phyloP scores from a whole-genome alignment of 768 basidiomycete genomes.

The Tulasnella sp. region DNA sequence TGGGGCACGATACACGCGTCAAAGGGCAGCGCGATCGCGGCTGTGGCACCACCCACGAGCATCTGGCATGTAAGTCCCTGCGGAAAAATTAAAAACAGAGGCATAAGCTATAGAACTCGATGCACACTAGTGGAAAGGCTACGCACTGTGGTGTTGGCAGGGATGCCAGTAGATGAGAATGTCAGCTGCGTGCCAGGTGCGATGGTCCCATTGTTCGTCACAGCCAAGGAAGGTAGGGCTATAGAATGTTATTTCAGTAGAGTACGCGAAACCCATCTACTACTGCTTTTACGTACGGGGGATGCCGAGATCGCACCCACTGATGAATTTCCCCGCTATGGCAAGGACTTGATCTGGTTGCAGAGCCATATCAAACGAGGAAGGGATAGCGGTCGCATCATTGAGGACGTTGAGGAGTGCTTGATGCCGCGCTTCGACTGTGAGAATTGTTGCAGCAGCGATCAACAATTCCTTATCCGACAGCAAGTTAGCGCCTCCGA shows the following conservation, averaged over 20 bases:
- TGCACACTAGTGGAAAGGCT: constrained; percentile 5
- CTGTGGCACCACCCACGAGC: constrained; percentile 48
- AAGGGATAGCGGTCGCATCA: constrained; percentile 43
- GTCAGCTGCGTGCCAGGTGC: constrained; percentile 48
- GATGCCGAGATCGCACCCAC: constrained; percentile 53
- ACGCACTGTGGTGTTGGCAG: constrained; percentile 19
- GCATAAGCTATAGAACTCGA: constrained; percentile 15
- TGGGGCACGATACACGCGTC: constrained; percentile 50
- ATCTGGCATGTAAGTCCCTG: constrained; percentile 64
- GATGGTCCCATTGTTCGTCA: constrained; percentile 54
- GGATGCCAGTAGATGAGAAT: constrained; percentile 40
- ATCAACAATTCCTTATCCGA: constrained; percentile 47
- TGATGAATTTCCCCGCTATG: constrained; percentile 55
- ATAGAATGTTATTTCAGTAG: background rate
- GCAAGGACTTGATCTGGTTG: constrained; percentile 59
- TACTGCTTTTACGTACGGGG: constrained; percentile 30
- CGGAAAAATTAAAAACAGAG: background rate
- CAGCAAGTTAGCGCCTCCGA: constrained; percentile 57
- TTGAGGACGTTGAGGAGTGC: constrained; percentile 62
- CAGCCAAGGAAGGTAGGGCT: constrained; percentile 48
- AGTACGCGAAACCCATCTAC: background rate
- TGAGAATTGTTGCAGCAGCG: constrained; percentile 61
- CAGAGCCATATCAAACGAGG: constrained; percentile 64
- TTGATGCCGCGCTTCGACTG: constrained; percentile 76
- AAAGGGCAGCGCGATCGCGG: constrained; percentile 49